Evolutionary conservation across 1,139 yeast species (phyloP), one percentile per base, ranked within the genome.

Genomic region (Taphrina flavorubra): DNA sequence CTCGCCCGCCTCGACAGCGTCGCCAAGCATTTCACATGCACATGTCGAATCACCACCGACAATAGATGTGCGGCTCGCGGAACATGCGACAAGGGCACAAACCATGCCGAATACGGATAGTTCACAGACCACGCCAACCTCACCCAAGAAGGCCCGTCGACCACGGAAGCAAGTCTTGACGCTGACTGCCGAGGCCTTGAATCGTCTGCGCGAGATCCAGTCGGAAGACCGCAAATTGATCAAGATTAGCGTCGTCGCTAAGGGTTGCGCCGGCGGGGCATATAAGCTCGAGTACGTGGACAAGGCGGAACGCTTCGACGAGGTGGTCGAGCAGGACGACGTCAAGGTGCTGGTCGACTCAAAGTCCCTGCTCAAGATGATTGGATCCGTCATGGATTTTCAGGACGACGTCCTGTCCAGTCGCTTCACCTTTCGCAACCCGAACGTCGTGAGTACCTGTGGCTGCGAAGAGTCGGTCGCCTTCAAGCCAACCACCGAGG

Each of bases 321-420:
- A 94, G 79, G 83, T 88, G 71, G 90, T 94, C 18, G 74, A 74
- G 8, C 98, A 92, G 79, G 97, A 92, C 74, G 97, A 96, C 37
- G 61, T 65, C 44, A 90, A 87, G 79, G 96, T 94, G 5, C 83
- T 92, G 71, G 91, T 94, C 69, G 99, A 94, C 78, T 92, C 98
- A 37, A 94, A 94, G 79, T 98, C 99, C 1, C 82, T 94, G 71
- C 92, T 94, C 78, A 89, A 96, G 73, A 92, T 94, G 65, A 96
- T 94, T 70, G 99, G 99, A 0, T 89, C 96, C 3, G 97, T 92
- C 79, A 94, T 94, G 99, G 99, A 94, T 79, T 94, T 97, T 97
- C 82, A 90, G 70, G 98, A 94, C 76, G 97, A 94, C 77, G 92
- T 91, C 78, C 82, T 94, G 72, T 86, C 92, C 47, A 87, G 96